phyloP scores from a whole-genome alignment of 1,284 basidiomycete species.

The Termitomyces sp. region DNA sequence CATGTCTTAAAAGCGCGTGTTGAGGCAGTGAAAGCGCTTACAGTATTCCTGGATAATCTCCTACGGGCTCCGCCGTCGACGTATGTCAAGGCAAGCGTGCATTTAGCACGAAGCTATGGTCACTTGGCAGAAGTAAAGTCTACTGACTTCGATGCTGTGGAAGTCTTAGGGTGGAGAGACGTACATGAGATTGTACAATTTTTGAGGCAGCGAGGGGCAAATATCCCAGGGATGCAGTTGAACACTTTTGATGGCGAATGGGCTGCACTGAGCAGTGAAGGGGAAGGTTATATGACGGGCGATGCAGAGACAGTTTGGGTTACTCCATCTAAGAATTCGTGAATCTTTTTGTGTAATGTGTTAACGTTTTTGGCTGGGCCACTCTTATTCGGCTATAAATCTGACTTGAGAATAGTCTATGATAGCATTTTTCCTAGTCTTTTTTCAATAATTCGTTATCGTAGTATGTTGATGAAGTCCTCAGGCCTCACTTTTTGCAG shows the following conservation, averaged over 20 bases:
- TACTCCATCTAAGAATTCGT: constrained; percentile 5
- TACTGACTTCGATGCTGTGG: background rate
- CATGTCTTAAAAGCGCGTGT: constrained; percentile 80
- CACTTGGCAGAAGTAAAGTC: constrained; percentile 27
- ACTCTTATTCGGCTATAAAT: background rate
- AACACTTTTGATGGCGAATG: constrained; percentile 50
- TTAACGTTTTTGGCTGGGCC: background rate
- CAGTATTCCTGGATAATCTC: constrained; percentile 64
- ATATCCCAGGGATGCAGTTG: constrained; percentile 46
- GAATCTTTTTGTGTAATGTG: background rate
- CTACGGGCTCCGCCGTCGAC: constrained; percentile 41
- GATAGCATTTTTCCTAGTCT: too few species aligned
- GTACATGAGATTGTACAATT: constrained; percentile 61
- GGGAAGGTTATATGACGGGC: constrained; percentile 29
- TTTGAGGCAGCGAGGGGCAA: constrained; percentile 59
- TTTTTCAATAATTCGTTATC: background rate
- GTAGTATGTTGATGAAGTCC: background rate
- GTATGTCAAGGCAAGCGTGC: constrained; percentile 51
- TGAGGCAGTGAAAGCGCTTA: constrained; percentile 72
- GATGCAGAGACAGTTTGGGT: constrained; percentile 12
- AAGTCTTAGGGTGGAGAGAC: constrained; percentile 46
- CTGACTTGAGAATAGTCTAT: background rate
- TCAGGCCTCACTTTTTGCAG: background rate
- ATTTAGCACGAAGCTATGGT: constrained; percentile 56
- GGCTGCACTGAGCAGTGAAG: constrained; percentile 58